These are phyloP conservation scores for Taphrina pruni DNA, from an alignment of 1,139 yeast genomes.

Conservation along the genomic window DNA sequence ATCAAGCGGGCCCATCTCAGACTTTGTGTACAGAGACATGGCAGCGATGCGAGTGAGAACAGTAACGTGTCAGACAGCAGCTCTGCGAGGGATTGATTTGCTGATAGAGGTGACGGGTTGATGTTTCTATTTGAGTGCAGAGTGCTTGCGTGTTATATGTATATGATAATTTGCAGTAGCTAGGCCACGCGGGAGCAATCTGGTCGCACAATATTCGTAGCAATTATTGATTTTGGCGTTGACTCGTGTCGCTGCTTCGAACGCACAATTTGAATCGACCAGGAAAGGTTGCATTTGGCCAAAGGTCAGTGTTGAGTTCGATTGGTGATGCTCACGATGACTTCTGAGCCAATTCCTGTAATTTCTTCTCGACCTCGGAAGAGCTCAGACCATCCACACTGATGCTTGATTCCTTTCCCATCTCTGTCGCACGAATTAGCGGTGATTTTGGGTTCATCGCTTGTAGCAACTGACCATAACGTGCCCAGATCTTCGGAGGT, in stretches of 20 bases:
- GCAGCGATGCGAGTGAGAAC: slow-evolving; percentile 22
- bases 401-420: slow-evolving; percentile 50
- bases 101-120: neutral
- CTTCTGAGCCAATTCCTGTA: slow-evolving; percentile 40
- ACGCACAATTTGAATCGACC: neutral
- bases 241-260: neutral
- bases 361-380: slow-evolving; percentile 45
- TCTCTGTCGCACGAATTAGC: slow-evolving; percentile 8
- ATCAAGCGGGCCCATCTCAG: slow-evolving; percentile 18
- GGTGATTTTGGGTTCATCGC: neutral
- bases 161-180: slow-evolving; percentile 6
- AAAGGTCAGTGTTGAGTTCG: neutral
- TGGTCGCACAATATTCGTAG: slow-evolving; percentile 7
- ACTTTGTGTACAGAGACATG: slow-evolving; percentile 16
- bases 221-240: neutral
- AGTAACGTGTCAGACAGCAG: slow-evolving; percentile 1
- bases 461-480: slow-evolving; percentile 56
- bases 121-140: neutral
- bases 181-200: slow-evolving; percentile 4
- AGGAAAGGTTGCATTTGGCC: neutral
- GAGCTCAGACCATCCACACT: slow-evolving; percentile 49
- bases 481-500: slow-evolving; percentile 73
- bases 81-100: slow-evolving; percentile 3
- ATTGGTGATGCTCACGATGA: slow-evolving; percentile 3
- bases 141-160: slow-evolving; percentile 9